Conservation (phyloP, 2,329 filamentous ascomycete species). For the Claviceps paspali region DNA sequence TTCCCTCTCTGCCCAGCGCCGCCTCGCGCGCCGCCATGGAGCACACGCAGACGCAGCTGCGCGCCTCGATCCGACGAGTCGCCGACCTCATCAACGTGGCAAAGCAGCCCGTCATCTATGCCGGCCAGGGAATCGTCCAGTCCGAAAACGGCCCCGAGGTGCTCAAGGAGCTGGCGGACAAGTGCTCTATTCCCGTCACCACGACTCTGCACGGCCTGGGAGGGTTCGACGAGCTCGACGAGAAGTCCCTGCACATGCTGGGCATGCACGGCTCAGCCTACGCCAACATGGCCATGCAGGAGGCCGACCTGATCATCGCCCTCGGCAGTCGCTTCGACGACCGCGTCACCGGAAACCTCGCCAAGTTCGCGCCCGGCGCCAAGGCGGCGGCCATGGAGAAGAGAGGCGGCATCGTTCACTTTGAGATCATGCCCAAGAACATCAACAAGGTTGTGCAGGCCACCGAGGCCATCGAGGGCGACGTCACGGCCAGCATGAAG, state of each 20-base stretch:
- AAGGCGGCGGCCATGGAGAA: conserved; percentile 71
- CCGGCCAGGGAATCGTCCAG: conserved; percentile 76
- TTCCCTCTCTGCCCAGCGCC: conserved; percentile 72
- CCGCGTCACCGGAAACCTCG: conserved; percentile 68
- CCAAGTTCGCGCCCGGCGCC: conserved; percentile 80
- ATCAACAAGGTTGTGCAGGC: conserved; percentile 99
- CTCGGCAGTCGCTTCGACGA: conserved; percentile 92
- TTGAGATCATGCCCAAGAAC: conserved; percentile 98
- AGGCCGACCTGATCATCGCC: conserved; percentile 89
- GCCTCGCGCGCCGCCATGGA: conserved; percentile 71
- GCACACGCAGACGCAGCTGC: conserved; percentile 54
- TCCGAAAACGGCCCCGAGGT: conserved; percentile 64
- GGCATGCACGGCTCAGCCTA: conserved; percentile 97
- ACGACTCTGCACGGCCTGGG: conserved; percentile 91
- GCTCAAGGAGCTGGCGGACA: conserved; percentile 76
- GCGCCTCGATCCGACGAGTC: conserved; percentile 58
- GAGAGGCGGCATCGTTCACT: conserved; percentile 89
- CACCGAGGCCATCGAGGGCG: conserved; percentile 87
- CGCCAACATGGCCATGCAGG: conserved; percentile 96
- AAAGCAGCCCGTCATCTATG: conserved; percentile 91
- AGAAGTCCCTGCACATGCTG: conserved; percentile 93
- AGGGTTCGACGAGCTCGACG: conserved; percentile 80
- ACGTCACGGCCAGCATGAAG: conserved; percentile 66
- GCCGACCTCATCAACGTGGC: conserved; percentile 72
- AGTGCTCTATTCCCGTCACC: conserved; percentile 82